These are phyloP conservation scores for Arabis hirsuta DNA, from an alignment of 345 rosid genomes.

Conservation along the genomic window DNA sequence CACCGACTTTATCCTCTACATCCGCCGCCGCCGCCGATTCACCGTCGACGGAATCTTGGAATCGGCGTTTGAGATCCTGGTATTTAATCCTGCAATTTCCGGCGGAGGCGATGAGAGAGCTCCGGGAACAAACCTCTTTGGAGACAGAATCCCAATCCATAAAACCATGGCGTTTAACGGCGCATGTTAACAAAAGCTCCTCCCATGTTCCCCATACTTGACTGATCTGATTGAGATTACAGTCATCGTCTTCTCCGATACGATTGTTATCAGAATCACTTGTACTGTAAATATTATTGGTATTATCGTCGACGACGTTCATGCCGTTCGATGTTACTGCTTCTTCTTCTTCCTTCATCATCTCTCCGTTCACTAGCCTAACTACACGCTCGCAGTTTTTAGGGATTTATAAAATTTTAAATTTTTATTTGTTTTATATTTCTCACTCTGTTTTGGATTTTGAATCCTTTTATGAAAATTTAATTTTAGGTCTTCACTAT, in stretches of 20 bases:
- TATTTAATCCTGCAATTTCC: slow-evolving; percentile 61
- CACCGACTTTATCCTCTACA: slow-evolving; percentile 32
- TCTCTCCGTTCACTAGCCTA: background rate
- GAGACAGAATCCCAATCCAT: slow-evolving; percentile 75
- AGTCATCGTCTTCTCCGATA: slow-evolving; percentile 24
- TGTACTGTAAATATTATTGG: slow-evolving; percentile 29
- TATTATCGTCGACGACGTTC: slow-evolving; percentile 30
- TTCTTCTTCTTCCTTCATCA: slow-evolving; percentile 8
- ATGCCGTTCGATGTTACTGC: slow-evolving; percentile 31
- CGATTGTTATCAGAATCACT: slow-evolving; percentile 28
- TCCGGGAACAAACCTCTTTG: slow-evolving; percentile 56
- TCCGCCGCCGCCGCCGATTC: slow-evolving; percentile 15
- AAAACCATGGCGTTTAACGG: slow-evolving; percentile 79
- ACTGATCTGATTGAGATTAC: slow-evolving; percentile 20
- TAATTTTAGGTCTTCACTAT: slow-evolving; percentile 7
- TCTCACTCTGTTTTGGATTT: slow-evolving; percentile 10
- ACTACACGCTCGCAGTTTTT: slow-evolving; percentile 33
- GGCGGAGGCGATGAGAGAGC: slow-evolving; percentile 54
- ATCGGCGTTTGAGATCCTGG: slow-evolving; percentile 68
- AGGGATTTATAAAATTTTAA: slow-evolving; percentile 20
- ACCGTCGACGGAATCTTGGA: slow-evolving; percentile 38
- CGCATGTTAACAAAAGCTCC: slow-evolving; percentile 73
- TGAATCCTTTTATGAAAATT: slow-evolving; percentile 17
- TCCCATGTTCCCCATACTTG: slow-evolving; percentile 74
- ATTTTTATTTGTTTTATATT: background rate